Evolutionary conservation across 495 filamentous ascomycete genomes (phyloP), one percentile per base, ranked within the genome.

Genomic region (Podospora pseudopauciseta): DNA sequence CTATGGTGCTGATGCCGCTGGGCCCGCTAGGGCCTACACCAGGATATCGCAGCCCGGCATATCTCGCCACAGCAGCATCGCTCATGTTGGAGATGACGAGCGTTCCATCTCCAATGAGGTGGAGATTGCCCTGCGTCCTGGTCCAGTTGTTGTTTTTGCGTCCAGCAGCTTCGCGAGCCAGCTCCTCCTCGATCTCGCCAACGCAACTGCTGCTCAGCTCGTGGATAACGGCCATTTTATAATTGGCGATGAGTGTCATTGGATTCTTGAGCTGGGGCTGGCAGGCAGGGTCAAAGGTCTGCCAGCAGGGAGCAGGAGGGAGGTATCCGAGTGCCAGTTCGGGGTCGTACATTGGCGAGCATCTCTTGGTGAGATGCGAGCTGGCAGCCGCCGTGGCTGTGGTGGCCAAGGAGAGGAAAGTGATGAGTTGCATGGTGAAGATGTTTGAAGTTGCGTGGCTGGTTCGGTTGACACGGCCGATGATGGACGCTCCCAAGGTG

Each of bases 231-330:
- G 64, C 69, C 27, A 67, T 60, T 4, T 66, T 58, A 60, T 69
- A 66, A 0, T 60, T 19, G 2, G 70, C 61, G 72, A 72, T 65
- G 27, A 76, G 20, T 15, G 66, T 69, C 65, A 72, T 69, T 44
- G 70, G 30, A 23, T 72, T 72, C 27, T 44, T 64, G 60, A 74
- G 53, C 60, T 64, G 69, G 13, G 74, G 66, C 18, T 34, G 65
- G 68, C 74, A 76, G 6, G 72, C 63, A 1, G 74, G 13, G 64
- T 74, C 67, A 44, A 72, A 71, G 9, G 65, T 66, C 63, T 76
- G 74, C 74, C 74, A 76, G 72, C 74, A 76, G 9, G 74, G 72
- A 0, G 72, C 74, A 2, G 74, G 74, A 3, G 74, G 74, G 58
- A 65, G 62, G 66, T 74, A 76, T 56, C 74, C 74, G 23, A 56